Conservation (phyloP, 139 green algal genomes). For the Yamagishiella unicocca region DNA sequence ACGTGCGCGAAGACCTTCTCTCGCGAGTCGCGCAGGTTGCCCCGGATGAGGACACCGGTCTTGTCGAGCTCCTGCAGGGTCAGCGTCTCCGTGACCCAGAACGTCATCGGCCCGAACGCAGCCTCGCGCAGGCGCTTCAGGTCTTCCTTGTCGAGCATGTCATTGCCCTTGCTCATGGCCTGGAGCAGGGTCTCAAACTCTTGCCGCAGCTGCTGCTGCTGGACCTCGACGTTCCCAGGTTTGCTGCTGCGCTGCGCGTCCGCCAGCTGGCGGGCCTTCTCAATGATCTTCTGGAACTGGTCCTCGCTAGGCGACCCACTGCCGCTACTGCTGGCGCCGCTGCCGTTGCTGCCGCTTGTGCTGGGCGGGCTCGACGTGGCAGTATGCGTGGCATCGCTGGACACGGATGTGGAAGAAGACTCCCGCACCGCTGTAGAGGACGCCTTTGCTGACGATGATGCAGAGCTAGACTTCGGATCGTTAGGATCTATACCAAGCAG, state of each 20-base stretch:
- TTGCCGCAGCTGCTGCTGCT: constrained; percentile 67
- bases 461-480: constrained; percentile 34
- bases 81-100: constrained; percentile 88
- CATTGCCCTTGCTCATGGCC: constrained; percentile 39
- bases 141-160: constrained; percentile 62
- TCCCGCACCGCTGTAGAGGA: constrained; percentile 18
- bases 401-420: not conserved
- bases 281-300: constrained; percentile 62
- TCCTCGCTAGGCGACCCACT: constrained; percentile 29
- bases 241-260: constrained; percentile 32
- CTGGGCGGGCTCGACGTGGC: not conserved
- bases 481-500: constrained; percentile 86
- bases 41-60: constrained; percentile 75
- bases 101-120: constrained; percentile 83
- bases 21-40: constrained; percentile 85
- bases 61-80: constrained; percentile 47
- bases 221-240: constrained; percentile 31
- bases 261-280: constrained; percentile 55
- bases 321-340: constrained; percentile 10
- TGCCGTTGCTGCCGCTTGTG: not conserved
- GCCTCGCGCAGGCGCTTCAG: constrained; percentile 77
- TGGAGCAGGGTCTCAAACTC: constrained; percentile 80
- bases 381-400: not conserved
- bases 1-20: constrained; percentile 64
- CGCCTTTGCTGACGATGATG: constrained; percentile 12